These are phyloP conservation scores for Microsporum audouinii DNA, from an alignment of 2,329 filamentous ascomycete genomes.

Conservation along the genomic window DNA sequence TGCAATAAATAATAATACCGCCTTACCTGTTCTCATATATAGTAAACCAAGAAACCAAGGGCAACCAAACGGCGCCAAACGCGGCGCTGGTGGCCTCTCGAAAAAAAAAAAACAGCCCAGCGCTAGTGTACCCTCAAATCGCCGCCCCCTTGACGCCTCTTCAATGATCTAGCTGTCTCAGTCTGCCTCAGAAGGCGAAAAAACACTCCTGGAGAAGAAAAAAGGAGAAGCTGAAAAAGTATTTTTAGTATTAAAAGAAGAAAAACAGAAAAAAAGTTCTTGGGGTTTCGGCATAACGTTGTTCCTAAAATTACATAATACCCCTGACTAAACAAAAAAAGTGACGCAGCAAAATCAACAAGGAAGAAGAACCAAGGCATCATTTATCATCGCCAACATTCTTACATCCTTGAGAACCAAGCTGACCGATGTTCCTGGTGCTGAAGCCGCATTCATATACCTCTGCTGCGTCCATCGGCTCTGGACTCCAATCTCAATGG, in stretches of 20 bases:
- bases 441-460: background rate
- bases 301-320: background rate
- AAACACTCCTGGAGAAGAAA: background rate
- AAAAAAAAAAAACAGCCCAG: background rate
- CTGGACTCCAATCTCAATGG: background rate
- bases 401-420: background rate
- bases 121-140: background rate
- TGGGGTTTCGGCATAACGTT: background rate
- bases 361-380: background rate
- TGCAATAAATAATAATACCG: too few relatives aligned
- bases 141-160: background rate
- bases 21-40: too few relatives aligned
- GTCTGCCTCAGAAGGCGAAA: background rate
- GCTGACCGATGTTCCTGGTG: background rate
- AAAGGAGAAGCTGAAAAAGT: background rate
- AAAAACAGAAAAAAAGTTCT: background rate
- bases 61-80: background rate
- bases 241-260: background rate
- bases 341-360: constrained; percentile 3
- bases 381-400: background rate
- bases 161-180: background rate
- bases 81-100: background rate
- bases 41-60: too few relatives aligned
- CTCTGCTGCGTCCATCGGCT: background rate
- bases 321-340: constrained; percentile 3